Evolutionary conservation across 805 yeast species (phyloP), one percentile per base, ranked within the genome.

Genomic region (Pichia exigua): DNA sequence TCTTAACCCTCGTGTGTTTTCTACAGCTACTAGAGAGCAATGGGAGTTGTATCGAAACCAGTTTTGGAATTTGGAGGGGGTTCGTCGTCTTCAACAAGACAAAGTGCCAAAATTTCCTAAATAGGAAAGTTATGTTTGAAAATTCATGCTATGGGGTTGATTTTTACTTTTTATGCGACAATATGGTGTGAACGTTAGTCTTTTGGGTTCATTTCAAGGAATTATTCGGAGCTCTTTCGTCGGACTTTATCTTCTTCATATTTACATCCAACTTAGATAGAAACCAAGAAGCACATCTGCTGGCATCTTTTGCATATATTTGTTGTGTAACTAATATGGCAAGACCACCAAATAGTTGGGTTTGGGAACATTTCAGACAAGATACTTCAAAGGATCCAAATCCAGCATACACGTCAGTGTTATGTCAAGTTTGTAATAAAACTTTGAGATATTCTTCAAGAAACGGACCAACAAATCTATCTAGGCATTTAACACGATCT

Each of bases 21-120:
- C 81, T 54, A 82, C 94, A 0, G 91, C 86, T 46, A 79, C 86
- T 8, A 76, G 97, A 56, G 97, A 91, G 65, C 91, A 89, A 11
- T 92, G 99, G 98, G 99, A 92, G 62, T 67, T 89, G 42, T 92
- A 91, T 61, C 70, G 99, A 54, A 87, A 87, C 58, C 97, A 91
- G 65, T 94, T 90, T 64, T 94, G 98, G 97, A 80, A 82, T 22
- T 76, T 85, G 59, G 96, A 90, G 21, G 35, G 47, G 6, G 47
- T 48, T 9, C 40, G 50, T 17, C 32, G 45, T 24, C 39, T 35
- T 7, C 39, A 35, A n/a, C 39, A 35, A 9, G 39, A 30, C 6
- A 30, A 30, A 30, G 35, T 30, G 35, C 35, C 20, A 9, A 35
- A 10, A 11, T 2, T 35, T 17, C 39, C 39, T 2, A 35, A 35